These are phyloP conservation scores for Lagenidium sp. DNA, from an alignment of 352 stramenopile genomes.

Conservation along the genomic window DNA sequence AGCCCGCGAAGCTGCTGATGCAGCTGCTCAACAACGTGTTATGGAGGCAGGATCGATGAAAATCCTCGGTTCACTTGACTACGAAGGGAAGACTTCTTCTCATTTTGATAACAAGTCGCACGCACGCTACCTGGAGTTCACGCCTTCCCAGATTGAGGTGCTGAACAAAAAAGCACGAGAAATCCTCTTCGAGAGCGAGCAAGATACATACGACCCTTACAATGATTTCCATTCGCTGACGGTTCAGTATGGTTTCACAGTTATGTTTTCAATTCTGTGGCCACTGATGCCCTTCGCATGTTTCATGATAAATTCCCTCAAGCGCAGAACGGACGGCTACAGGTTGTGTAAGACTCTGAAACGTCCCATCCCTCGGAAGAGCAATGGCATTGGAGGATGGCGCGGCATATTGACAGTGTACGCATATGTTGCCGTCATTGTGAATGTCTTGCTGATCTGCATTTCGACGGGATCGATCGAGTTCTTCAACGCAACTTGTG, in stretches of 20 bases:
- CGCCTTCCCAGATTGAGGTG: conserved; percentile 16
- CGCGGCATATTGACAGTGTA: conserved; percentile 22
- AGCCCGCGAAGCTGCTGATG: conserved; percentile 45
- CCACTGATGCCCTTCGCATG: conserved; percentile 29
- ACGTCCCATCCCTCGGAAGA: conserved; percentile 26
- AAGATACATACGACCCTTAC: conserved; percentile 37
- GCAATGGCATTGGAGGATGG: conserved; percentile 31
- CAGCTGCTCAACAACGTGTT: conserved; percentile 56
- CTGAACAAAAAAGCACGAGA: conserved; percentile 25
- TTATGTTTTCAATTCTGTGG: conserved; percentile 43
- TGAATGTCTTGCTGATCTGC: conserved; percentile 27
- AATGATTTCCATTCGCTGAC: conserved; percentile 32
- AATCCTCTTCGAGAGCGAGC: conserved; percentile 30
- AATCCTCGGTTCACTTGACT: conserved; percentile 72
- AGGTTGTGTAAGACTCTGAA: conserved; percentile 29
- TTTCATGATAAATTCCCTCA: conserved; percentile 31
- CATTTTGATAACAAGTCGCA: conserved; percentile 55
- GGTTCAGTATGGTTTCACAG: conserved; percentile 32
- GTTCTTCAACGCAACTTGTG: conserved; percentile 22
- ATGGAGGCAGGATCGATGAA: conserved; percentile 67
- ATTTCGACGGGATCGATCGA: conserved; percentile 28
- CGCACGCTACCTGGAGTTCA: conserved; percentile 21
- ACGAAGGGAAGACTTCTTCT: conserved; percentile 55
- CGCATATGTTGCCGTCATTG: conserved; percentile 25
- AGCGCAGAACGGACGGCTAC: conserved; percentile 28